Percentiles rank a stretch among this genome's conserved stretches.
phyloP scores from a whole-genome alignment of 441 rosid species.

The Mallotus japonicus region DNA sequence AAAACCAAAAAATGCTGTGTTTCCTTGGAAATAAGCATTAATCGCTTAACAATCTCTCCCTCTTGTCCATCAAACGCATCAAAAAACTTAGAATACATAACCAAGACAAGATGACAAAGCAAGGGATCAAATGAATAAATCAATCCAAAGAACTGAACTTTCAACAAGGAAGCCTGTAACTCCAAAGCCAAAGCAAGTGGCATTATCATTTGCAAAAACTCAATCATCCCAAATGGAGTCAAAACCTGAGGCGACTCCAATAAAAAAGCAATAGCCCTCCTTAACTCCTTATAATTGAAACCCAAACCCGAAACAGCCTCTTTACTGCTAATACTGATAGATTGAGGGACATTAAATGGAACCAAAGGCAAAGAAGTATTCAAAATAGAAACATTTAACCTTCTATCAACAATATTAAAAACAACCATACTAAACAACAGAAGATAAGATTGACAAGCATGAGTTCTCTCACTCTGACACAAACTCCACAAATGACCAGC shows the following conservation, averaged over 20 bases:
- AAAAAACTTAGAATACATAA: constrained; percentile 52
- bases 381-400: constrained; percentile 58
- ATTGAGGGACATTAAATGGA: constrained; percentile 71
- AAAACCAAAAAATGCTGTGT: constrained; percentile 64
- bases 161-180: constrained; percentile 87
- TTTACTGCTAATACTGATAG: constrained; percentile 14
- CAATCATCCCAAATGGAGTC: constrained; percentile 80
- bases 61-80: constrained; percentile 81
- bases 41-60: constrained; percentile 60
- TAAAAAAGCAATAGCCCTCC: constrained; percentile 80
- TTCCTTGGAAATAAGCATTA: constrained; percentile 69
- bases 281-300: constrained; percentile 79
- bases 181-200: constrained; percentile 72
- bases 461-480: constrained; percentile 88
- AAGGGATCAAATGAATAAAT: constrained; percentile 77
- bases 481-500: constrained; percentile 82
- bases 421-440: constrained; percentile 63
- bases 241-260: constrained; percentile 76
- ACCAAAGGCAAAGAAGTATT: constrained; percentile 71
- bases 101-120: constrained; percentile 67
- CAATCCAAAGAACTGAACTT: constrained; percentile 86
- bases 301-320: constrained; percentile 25
- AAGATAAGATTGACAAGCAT: constrained; percentile 75
- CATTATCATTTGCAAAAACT: constrained; percentile 74
- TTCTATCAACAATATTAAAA: constrained; percentile 49